Conservation (phyloP, 1,139 yeast species). For the Debaryomycetaceae sp. region DNA sequence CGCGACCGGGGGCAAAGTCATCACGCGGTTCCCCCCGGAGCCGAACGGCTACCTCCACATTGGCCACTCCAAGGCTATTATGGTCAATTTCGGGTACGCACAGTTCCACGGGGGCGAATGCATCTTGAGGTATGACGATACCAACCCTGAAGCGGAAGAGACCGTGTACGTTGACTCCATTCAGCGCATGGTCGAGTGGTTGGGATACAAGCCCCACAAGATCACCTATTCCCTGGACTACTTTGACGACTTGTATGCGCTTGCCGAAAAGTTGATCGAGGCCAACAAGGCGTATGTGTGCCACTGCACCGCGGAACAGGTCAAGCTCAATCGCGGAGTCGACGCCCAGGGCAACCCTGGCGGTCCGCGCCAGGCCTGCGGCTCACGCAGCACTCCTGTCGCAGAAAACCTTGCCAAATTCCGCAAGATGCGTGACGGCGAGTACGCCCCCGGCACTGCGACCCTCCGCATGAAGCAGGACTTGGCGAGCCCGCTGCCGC, state of each 20-base stretch:
- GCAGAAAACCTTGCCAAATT: constrained; percentile 74
- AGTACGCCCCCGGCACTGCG: constrained; percentile 82
- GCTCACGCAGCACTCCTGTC: constrained; percentile 56
- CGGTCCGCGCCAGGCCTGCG: constrained; percentile 79
- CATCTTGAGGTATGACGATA: constrained; percentile 90
- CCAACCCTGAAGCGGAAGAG: constrained; percentile 98
- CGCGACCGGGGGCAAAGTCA: constrained; percentile 71
- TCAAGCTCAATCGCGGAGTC: constrained; percentile 81
- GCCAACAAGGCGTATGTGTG: constrained; percentile 79
- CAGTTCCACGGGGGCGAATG: constrained; percentile 76
- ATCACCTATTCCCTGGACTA: constrained; percentile 94
- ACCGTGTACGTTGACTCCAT: constrained; percentile 82
- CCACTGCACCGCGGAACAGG: constrained; percentile 87
- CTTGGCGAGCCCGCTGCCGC: constrained; percentile 84
- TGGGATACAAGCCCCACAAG: constrained; percentile 88
- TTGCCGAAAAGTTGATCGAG: constrained; percentile 72
- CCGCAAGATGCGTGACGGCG: constrained; percentile 85
- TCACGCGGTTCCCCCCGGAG: constrained; percentile 96
- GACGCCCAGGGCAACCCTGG: constrained; percentile 88
- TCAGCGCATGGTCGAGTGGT: constrained; percentile 77
- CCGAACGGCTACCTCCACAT: constrained; percentile 95
- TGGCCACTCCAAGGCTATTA: constrained; percentile 96
- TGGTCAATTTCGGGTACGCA: constrained; percentile 94
- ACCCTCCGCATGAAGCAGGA: constrained; percentile 97
- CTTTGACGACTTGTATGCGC: constrained; percentile 74